Percentiles rank a stretch among this genome's conserved stretches.
These are phyloP conservation scores for Monascus ruber DNA, from an alignment of 2,329 filamentous ascomycete species.

Conservation along the genomic window DNA sequence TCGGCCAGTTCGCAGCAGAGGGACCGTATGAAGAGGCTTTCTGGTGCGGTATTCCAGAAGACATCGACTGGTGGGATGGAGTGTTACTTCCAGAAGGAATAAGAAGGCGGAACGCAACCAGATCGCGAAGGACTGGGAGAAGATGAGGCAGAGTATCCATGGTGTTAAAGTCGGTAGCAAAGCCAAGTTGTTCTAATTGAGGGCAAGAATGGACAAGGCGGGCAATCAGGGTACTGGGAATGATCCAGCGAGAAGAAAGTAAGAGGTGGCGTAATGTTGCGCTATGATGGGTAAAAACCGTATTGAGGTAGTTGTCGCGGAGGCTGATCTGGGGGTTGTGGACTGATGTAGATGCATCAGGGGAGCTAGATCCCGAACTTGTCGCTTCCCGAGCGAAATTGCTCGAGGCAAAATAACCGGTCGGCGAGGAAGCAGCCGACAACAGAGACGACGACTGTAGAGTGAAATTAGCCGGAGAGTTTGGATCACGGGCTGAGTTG, in stretches of 20 bases:
- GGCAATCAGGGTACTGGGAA: slow-evolving; percentile 38
- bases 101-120: slow-evolving; percentile 30
- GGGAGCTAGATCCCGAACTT: slow-evolving; percentile 7
- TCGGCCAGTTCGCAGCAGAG: neutral
- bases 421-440: slow-evolving; percentile 10
- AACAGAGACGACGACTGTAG: slow-evolving; percentile 13
- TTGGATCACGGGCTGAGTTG: slow-evolving; percentile 22
- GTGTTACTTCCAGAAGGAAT: slow-evolving; percentile 16
- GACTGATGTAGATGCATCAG: slow-evolving; percentile 13
- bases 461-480: slow-evolving; percentile 21
- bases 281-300: slow-evolving; percentile 41
- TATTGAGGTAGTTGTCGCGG: slow-evolving; percentile 39
- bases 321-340: slow-evolving; percentile 20
- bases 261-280: slow-evolving; percentile 44
- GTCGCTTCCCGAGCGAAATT: slow-evolving; percentile 5
- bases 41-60: neutral
- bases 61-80: slow-evolving; percentile 2
- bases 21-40: neutral
- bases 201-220: slow-evolving; percentile 44
- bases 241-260: slow-evolving; percentile 44
- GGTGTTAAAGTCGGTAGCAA: slow-evolving; percentile 35
- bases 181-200: slow-evolving; percentile 47
- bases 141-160: slow-evolving; percentile 29
- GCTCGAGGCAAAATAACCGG: slow-evolving; percentile 8
- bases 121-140: slow-evolving; percentile 29